phyloP scores from a whole-genome alignment of 2,329 filamentous ascomycete species.

The Clathrospora elynae region DNA sequence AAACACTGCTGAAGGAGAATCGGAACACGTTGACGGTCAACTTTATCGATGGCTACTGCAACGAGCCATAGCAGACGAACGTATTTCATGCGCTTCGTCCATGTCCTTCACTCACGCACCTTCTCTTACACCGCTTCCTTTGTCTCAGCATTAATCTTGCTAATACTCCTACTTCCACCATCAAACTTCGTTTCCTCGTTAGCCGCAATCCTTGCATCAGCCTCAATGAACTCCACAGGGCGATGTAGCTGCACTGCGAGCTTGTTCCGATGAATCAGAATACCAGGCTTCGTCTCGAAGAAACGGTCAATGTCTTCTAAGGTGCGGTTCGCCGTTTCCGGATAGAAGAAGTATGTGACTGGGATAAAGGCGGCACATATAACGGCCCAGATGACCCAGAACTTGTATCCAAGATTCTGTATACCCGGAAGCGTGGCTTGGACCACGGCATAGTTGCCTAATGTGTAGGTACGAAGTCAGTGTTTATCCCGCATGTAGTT shows the following conservation, averaged over 20 bases:
- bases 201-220: slow-evolving; percentile 49
- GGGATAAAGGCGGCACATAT: slow-evolving; percentile 60
- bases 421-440: slow-evolving; percentile 44
- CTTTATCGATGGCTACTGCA: slow-evolving; percentile 39
- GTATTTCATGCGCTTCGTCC: neutral
- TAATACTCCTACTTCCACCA: slow-evolving; percentile 17
- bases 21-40: slow-evolving; percentile 37
- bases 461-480: neutral
- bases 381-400: slow-evolving; percentile 61
- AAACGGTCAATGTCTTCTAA: slow-evolving; percentile 58
- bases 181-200: slow-evolving; percentile 13
- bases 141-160: slow-evolving; percentile 28
- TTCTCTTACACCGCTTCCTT: slow-evolving; percentile 31
- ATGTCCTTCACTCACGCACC: too few species aligned
- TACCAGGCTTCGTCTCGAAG: slow-evolving; percentile 41
- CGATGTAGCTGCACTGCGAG: slow-evolving; percentile 54
- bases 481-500: neutral
- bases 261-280: slow-evolving; percentile 57
- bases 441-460: slow-evolving; percentile 38
- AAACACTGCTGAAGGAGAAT: slow-evolving; percentile 34
- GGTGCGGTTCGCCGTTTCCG: slow-evolving; percentile 55
- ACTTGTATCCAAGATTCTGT: slow-evolving; percentile 57
- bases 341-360: slow-evolving; percentile 58
- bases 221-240: slow-evolving; percentile 56
- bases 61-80: slow-evolving; percentile 30